A percentile compares a stretch with the other conserved stretches of the same genome.
phyloP scores from a whole-genome alignment of 169 alveolate genomes.

The Plasmodium inui region DNA sequence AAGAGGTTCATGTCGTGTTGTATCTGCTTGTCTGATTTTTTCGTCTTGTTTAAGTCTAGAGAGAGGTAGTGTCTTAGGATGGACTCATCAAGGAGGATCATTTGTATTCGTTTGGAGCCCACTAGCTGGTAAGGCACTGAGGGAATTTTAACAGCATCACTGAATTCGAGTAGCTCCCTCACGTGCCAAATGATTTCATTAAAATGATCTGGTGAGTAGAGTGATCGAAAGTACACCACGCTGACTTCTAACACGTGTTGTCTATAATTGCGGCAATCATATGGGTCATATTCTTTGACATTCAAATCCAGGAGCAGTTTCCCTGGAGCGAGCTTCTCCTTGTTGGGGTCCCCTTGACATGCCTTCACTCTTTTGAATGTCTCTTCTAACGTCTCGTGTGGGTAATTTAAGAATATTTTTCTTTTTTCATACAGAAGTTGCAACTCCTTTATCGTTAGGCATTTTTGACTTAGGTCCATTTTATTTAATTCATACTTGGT shows the following conservation, averaged over 20 bases:
- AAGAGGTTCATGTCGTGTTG: conserved; percentile 6
- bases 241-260: conserved; percentile 76
- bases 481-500: conserved; percentile 27
- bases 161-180: conserved; percentile 82
- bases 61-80: conserved; percentile 48
- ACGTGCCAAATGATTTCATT: conserved; percentile 82
- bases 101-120: conserved; percentile 86
- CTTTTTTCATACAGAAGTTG: conserved; percentile 38
- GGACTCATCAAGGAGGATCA: conserved; percentile 79
- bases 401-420: conserved; percentile 45
- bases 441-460: conserved; percentile 28
- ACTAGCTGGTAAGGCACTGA: conserved; percentile 84
- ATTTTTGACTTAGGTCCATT: conserved; percentile 1
- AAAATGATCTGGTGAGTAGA: conserved; percentile 81
- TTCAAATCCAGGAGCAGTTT: conserved; percentile 23
- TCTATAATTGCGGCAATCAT: not conserved
- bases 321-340: conserved; percentile 4
- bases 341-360: not conserved
- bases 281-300: not conserved
- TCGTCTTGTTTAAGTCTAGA: conserved; percentile 9
- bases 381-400: conserved; percentile 16
- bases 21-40: conserved; percentile 57
- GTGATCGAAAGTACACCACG: conserved; percentile 83
- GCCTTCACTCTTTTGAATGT: conserved; percentile 10
- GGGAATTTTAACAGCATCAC: conserved; percentile 87